Base-by-base conservation (phyloP, 1,139 yeast species). In the Groenewaldozyma auringiensis region DNA sequence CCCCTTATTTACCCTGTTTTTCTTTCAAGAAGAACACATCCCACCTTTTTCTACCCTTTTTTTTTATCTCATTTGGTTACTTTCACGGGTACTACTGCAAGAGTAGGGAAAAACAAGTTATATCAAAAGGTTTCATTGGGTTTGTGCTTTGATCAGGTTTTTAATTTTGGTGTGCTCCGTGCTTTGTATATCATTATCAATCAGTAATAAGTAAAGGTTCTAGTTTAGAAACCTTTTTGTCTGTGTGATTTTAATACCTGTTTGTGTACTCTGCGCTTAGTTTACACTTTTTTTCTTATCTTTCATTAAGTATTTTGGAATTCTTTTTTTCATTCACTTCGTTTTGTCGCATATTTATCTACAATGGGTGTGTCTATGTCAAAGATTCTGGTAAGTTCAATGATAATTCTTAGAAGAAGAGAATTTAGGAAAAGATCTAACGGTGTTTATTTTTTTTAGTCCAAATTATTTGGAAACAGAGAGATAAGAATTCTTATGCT, bases 401-500 rank as follows among this genome's bases (percentile, higher is more conserved):
- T 14, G 9, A 21, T 37, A 25, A 9, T 20, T 14, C n/a, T n/a
- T n/a, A n/a, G n/a, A n/a, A n/a, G n/a, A n/a, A n/a, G n/a, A n/a
- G n/a, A n/a, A n/a, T n/a, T n/a, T n/a, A 31, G 27, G 14, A 40
- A 35, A n/a, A 22, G 27, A 25, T 21, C 46, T 44, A 42, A 46
- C 47, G n/a, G n/a, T n/a, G n/a, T n/a, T n/a, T n/a, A 16, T 25
- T 20, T 9, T 8, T 40, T 9, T 14, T 37, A 66, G 71, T 67
- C 71, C 51, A 73, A 71, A 56, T 64, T 74, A 40, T 74, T 74
- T 58, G 79, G 79, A 42, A 70, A 74, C 50, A 53, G 66, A 42
- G 67, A 64, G 49, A 61, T 62, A 45, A 49, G 62, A 62, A 82
- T 88, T 62, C 74, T 88, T 56, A 87, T 88, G 95, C 75, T 88